Base-by-base conservation (phyloP, 2,329 filamentous ascomycete species). In the Aspergillus sojae region DNA sequence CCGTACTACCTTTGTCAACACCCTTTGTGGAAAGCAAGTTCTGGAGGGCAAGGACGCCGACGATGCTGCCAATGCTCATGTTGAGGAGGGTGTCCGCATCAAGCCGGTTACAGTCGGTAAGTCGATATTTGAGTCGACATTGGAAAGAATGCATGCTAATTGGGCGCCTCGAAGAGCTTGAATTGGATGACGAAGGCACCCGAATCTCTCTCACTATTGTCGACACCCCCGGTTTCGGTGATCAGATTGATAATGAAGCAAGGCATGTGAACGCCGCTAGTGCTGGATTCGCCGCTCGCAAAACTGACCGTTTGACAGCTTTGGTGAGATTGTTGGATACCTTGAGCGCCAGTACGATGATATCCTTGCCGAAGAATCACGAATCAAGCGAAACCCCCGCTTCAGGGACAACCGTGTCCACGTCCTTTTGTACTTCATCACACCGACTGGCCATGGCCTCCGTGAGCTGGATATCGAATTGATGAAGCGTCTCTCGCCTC, bases 321-420 rank as follows among this genome's bases (percentile, higher is more conserved):
- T 99, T 80, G 91, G 91, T 74, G 95, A 98, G 82, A 99, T 99
- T 75, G 94, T 97, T 72, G 94, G 94, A 72, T 97, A 96, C 83
- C 92, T 99, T 75, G 95, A 99, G 87, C 89, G 94, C 84, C 94
- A 99, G 88, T 98, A 98, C 82, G 95, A 99, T 82, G 94, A 98
- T 80, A 98, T 99, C 86, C 88, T 99, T 74, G 94, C 95, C 67
- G 94, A 98, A 84, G 95, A 99, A 85, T 98, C 95, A 75, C 93
- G 95, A 85, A 99, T 99, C 87, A 99, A 99, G 92, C 95, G 95
- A 93, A 99, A 99, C 85, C 95, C 95, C 73, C 90, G 95, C 77
- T 99, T 99, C 91, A 91, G 95, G 78, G 95, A 99, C 84, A 98
- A 99, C 85, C 92, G 95, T 84, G 93, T 99, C 56, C 95, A 99